These are phyloP conservation scores for Salvia rosmarinus DNA, from an alignment of 257 asterid species.

Conservation along the genomic window DNA sequence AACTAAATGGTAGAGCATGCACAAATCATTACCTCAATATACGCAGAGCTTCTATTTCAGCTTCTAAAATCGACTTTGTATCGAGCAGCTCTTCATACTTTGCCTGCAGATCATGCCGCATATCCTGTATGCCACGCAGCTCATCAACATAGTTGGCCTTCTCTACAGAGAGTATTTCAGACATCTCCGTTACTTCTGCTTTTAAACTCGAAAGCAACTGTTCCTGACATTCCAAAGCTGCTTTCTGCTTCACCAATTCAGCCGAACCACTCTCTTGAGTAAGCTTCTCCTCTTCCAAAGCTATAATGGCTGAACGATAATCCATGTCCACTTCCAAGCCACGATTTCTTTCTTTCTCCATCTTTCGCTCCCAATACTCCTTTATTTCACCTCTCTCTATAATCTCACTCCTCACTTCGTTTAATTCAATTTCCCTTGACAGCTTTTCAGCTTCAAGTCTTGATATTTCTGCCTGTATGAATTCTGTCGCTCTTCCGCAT, in stretches of 20 bases:
- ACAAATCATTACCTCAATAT: constrained; percentile 63
- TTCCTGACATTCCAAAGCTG: constrained; percentile 84
- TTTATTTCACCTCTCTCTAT: constrained; percentile 74
- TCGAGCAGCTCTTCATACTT: constrained; percentile 61
- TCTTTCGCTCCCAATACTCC: constrained; percentile 61
- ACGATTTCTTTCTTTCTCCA: constrained; percentile 65
- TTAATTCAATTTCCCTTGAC: constrained; percentile 50
- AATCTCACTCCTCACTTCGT: constrained; percentile 65
- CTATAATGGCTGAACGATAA: constrained; percentile 44
- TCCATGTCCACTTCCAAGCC: constrained; percentile 56
- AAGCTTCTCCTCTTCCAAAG: constrained; percentile 64
- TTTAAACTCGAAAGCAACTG: constrained; percentile 70
- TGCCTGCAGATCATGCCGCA: constrained; percentile 46
- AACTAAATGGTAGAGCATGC: neutral
- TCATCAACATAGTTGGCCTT: constrained; percentile 49
- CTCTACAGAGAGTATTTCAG: constrained; percentile 55
- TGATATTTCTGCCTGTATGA: constrained; percentile 54
- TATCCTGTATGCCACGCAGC: constrained; percentile 36
- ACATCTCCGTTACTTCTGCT: constrained; percentile 70
- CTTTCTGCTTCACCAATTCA: constrained; percentile 67
- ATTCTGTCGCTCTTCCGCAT: constrained; percentile 66
- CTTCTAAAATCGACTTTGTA: constrained; percentile 73
- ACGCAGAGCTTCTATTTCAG: constrained; percentile 81
- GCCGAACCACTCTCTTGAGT: constrained; percentile 47
- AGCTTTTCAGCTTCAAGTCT: constrained; percentile 63